Evolutionary conservation across 2,329 filamentous ascomycete species (phyloP), one percentile per base, ranked within the genome.

Genomic region (Aquanectria penicillioides): DNA sequence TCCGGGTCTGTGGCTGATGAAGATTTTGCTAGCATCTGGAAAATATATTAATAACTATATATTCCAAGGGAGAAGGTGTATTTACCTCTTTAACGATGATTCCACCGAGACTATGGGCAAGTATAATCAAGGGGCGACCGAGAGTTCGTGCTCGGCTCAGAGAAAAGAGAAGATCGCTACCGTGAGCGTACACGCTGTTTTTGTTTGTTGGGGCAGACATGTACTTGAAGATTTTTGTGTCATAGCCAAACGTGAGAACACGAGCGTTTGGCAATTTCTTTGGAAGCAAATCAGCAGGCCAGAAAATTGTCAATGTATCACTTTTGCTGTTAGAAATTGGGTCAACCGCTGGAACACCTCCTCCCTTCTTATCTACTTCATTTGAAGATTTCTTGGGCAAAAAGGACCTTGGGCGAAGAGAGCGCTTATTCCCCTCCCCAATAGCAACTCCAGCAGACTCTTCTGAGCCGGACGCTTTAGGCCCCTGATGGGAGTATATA

Each of bases 141-240:
- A 2, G 6, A 2, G 15, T 1, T 2, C 10, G 3, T 1, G 44
- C 28, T 7, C 57, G 41, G 3, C 22, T 11, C 1, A 66, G 10
- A 0, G 52, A 22, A 20, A 57, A 64, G 1, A 66, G 5, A 10
- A 66, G 40, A 11, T 66, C 63, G 4, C 56, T 64, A 2, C 46
- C 38, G 7, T 64, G 63, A 0, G 59, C 52, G 9, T 57, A 15
- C 2, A 66, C 25, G 1, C 51, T 55, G 15, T 62, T 65, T 4
- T 34, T 37, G 5, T 63, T 65, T 0, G 31, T 20, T 0, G 46
- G 22, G 0, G 50, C 59, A 2, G 31, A 20, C 4, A 20, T 31
- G 1, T 54, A 61, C 12, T 66, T 65, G 0, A 62, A 65, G 12
- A 66, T 36, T 15, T 66, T 66, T 0, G 25, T 52, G 12, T 65